These are phyloP conservation scores for Pseudonectria buxi DNA, from an alignment of 2,329 filamentous ascomycete genomes.

Conservation along the genomic window DNA sequence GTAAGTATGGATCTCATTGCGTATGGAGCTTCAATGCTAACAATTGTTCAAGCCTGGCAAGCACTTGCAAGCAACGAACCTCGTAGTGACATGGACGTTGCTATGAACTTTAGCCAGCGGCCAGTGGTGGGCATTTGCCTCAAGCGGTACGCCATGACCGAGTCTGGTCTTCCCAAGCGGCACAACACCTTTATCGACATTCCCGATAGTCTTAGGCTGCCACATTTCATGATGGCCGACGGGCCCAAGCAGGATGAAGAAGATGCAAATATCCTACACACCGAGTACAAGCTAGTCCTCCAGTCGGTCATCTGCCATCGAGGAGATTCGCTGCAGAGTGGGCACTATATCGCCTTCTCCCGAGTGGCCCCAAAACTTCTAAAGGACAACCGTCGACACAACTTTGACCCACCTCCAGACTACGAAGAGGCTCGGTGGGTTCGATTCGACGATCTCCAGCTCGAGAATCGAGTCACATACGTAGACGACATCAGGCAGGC, in stretches of 20 bases:
- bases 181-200: slow-evolving; percentile 87
- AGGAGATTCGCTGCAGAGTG: slow-evolving; percentile 76
- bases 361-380: slow-evolving; percentile 60
- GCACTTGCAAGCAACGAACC: slow-evolving; percentile 51
- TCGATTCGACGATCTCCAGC: slow-evolving; percentile 78
- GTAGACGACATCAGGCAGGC: slow-evolving; percentile 73
- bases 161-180: slow-evolving; percentile 60
- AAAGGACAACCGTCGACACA: slow-evolving; percentile 52
- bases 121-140: slow-evolving; percentile 89
- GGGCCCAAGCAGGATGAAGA: slow-evolving; percentile 55
- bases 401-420: slow-evolving; percentile 52
- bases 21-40: slow-evolving; percentile 25
- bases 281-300: slow-evolving; percentile 88
- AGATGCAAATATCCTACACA: slow-evolving; percentile 57
- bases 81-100: slow-evolving; percentile 68
- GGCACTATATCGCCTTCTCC: slow-evolving; percentile 85
- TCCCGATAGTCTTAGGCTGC: slow-evolving; percentile 70
- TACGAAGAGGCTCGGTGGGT: slow-evolving; percentile 77
- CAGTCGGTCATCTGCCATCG: slow-evolving; percentile 92
- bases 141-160: slow-evolving; percentile 73
- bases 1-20: slow-evolving; percentile 42
- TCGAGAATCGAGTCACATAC: slow-evolving; percentile 61
- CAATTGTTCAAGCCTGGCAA: slow-evolving; percentile 66
- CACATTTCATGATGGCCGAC: slow-evolving; percentile 78
- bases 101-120: slow-evolving; percentile 76